Conservation (phyloP, 371 early-diverging fungal genomes). For the Mortierella sp. region DNA sequence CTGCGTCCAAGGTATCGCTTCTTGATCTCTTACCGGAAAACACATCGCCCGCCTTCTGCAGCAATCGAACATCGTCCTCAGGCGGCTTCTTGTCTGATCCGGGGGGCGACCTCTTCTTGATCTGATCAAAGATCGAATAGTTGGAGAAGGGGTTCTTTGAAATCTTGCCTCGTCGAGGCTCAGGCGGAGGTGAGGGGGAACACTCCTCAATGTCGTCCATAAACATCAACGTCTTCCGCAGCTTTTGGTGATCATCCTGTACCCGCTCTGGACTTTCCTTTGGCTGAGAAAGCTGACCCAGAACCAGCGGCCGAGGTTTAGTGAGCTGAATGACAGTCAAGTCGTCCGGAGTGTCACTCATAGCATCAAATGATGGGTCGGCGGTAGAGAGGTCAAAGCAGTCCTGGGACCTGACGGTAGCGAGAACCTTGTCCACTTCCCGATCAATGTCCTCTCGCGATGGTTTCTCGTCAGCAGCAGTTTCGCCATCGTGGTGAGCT, state of each 20-base stretch:
- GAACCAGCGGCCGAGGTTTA: conserved; percentile 37
- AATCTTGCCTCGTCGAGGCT: conserved; percentile 5
- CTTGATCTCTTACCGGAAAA: conserved; percentile 1
- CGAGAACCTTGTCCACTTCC: neutral
- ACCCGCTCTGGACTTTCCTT: conserved; percentile 1
- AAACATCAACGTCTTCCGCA: conserved; percentile 22
- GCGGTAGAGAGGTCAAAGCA: neutral
- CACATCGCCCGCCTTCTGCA: conserved; percentile 10
- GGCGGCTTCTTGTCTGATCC: neutral
- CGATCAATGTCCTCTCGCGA: neutral
- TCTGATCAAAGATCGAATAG: conserved; percentile 28
- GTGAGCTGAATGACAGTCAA: conserved; percentile 10
- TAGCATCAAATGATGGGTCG: neutral
- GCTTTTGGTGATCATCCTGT: conserved; percentile 20
- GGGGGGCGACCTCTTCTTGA: neutral
- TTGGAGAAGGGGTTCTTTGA: conserved; percentile 17
- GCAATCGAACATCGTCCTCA: neutral
- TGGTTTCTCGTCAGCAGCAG: neutral
- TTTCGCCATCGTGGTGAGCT: neutral
- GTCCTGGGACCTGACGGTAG: conserved; percentile 20
- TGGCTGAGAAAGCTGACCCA: conserved; percentile 24
- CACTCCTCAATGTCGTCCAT: conserved; percentile 15
- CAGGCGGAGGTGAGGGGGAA: conserved; percentile 7
- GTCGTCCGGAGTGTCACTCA: neutral
- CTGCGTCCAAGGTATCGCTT: neutral